Percentiles rank a stretch among this genome's conserved stretches.
Evolutionary conservation across 495 filamentous ascomycete genomes (phyloP).

Genomic region (Neurospora sp.): DNA sequence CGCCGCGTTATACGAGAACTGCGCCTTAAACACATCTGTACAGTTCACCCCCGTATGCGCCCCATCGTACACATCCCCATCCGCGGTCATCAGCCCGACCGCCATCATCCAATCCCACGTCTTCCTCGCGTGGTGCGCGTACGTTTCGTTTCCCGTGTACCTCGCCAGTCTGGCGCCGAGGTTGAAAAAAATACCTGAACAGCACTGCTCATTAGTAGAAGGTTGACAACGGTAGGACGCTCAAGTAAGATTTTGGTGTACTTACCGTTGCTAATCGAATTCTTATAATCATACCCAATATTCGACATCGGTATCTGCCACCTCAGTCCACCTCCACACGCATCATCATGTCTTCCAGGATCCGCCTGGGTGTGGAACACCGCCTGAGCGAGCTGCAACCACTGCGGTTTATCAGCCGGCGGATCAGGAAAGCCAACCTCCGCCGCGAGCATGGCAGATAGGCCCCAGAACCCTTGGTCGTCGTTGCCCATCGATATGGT

Average conservation of each 20-base stretch:
- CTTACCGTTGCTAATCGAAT: slow-evolving; percentile 36
- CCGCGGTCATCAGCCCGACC: slow-evolving; percentile 50
- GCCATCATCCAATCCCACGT: slow-evolving; percentile 61
- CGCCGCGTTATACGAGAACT: slow-evolving; percentile 65
- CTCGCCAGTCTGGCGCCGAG: slow-evolving; percentile 60
- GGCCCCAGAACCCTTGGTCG: slow-evolving; percentile 70
- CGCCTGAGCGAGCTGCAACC: slow-evolving; percentile 60
- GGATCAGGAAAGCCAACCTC: slow-evolving; percentile 57
- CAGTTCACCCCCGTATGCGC: slow-evolving; percentile 49
- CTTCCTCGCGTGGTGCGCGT: slow-evolving; percentile 61
- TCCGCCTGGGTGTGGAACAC: slow-evolving; percentile 59
- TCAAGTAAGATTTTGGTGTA: too few relatives aligned
- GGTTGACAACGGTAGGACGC: too few relatives aligned
- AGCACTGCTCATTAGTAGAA: too few relatives aligned
- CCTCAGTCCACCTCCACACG: slow-evolving; percentile 58
- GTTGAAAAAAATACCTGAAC: slow-evolving; percentile 58
- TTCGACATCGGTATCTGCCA: slow-evolving; percentile 72
- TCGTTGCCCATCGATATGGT: slow-evolving; percentile 63
- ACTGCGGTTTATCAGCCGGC: slow-evolving; percentile 44
- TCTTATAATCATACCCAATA: slow-evolving; percentile 70
- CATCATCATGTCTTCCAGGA: slow-evolving; percentile 43
- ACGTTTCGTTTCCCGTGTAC: slow-evolving; percentile 68
- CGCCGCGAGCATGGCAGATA: slow-evolving; percentile 59
- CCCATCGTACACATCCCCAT: slow-evolving; percentile 54
- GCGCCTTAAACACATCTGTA: slow-evolving; percentile 42